Conservation (phyloP, 2,329 filamentous ascomycete species). For the Aurifilum marmelostoma region DNA sequence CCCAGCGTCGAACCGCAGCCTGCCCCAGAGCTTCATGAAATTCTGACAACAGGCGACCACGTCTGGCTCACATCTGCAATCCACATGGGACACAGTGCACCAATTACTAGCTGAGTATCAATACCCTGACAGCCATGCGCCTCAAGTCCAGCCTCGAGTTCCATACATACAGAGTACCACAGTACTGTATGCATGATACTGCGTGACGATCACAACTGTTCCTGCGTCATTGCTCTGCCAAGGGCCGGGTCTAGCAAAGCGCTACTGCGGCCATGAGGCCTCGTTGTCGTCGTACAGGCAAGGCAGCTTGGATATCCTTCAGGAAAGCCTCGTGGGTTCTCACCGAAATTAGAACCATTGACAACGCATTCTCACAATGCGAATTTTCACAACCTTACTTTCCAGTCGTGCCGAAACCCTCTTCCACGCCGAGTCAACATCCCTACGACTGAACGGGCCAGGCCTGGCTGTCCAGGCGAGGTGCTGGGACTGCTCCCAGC, state of each 20-base stretch:
- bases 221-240: slow-evolving; percentile 12
- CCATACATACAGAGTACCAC: not conserved
- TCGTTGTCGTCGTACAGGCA: not conserved
- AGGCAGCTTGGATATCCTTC: not conserved
- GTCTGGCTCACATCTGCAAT: not conserved
- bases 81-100: not conserved
- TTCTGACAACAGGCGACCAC: not conserved
- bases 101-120: not conserved
- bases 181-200: not conserved
- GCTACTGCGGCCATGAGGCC: not conserved
- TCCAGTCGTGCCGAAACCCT: not conserved
- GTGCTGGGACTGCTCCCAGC: slow-evolving; percentile 30
- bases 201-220: slow-evolving; percentile 8
- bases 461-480: not conserved
- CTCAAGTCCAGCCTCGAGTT: not conserved
- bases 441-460: slow-evolving; percentile 1
- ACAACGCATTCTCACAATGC: not conserved
- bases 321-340: not conserved
- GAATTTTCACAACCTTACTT: not conserved
- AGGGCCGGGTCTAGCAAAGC: not conserved
- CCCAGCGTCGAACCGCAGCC: not conserved
- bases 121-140: not conserved
- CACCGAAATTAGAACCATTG: not conserved
- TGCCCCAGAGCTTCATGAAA: not conserved
- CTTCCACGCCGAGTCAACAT: slow-evolving; percentile 2